A percentile compares a stretch with the other conserved stretches of the same genome.
Conservation (phyloP, 2,329 filamentous ascomycete genomes). For the Ambrosiella beaveri region DNA sequence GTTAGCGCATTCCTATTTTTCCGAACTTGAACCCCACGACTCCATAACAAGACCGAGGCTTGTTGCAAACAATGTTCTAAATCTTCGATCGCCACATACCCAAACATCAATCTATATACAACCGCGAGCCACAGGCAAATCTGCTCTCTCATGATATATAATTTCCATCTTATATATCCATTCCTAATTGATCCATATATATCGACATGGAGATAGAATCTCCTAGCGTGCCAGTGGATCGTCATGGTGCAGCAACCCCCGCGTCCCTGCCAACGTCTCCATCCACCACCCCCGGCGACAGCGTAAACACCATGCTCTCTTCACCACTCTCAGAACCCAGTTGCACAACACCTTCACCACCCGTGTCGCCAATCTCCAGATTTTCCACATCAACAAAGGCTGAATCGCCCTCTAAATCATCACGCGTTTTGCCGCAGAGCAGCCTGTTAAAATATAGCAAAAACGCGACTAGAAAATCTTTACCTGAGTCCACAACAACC, state of each 20-base stretch:
- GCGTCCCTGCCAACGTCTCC: conserved; percentile 1
- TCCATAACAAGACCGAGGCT: too few species aligned
- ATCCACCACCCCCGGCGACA: background rate
- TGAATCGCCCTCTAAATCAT: background rate
- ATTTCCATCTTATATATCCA: too few species aligned
- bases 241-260: background rate
- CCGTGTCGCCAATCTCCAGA: conserved; percentile 16
- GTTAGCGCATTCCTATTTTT: too few species aligned
- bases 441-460: background rate
- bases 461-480: background rate
- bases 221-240: conserved; percentile 6
- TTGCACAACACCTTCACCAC: conserved; percentile 32
- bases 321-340: conserved; percentile 39
- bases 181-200: background rate
- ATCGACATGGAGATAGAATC: conserved; percentile 5
- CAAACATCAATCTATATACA: too few species aligned
- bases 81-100: too few species aligned
- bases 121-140: too few species aligned
- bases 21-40: too few species aligned
- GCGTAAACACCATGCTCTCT: conserved; percentile 26
- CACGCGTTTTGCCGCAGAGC: background rate
- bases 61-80: too few species aligned
- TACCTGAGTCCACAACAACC: background rate
- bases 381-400: background rate
- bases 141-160: too few species aligned